Evolutionary conservation across 2,329 filamentous ascomycete genomes (phyloP), one percentile per base, ranked within the genome.

Genomic region (Fusarium subglutinans): DNA sequence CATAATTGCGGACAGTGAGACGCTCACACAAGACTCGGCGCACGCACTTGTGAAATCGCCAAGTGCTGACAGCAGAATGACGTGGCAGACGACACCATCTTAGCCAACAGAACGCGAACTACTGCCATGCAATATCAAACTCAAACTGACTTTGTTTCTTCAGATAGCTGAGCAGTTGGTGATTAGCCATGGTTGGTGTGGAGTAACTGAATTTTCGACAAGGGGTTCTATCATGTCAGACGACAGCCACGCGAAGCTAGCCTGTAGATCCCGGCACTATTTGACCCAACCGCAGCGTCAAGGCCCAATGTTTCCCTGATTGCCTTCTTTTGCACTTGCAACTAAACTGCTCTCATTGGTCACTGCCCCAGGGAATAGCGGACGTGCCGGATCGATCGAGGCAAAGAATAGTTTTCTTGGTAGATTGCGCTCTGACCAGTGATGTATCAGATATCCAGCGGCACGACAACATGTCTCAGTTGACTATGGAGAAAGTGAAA

Each of bases 391-490:
- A 64, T 61, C 55, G 61, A 64, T 48, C 61, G 38, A 44, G 30
- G 8, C 55, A 64, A 13, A 44, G 44, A n/a, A 61, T 43, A 22
- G 26, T 48, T 20, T 22, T 22, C n/a, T 41, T 26, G n/a, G 28
- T 13, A 41, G 37, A 51, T 51, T 50, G 18, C 22, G 61, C 44
- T 51, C 30, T 50, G 55, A 43, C 44, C 37, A 48, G 61, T 50
- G 44, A 61, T 50, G 8, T 50, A 3, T 41, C 61, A 50, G 37
- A 64, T 44, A 33, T 18, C 6, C 13, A 43, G 24, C 17, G 20
- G 37, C 20, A 44, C 50, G 37, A 30, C 44, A 15, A 11, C 7
- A 61, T 64, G 61, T 64, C 61, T 64, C 61, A 64, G 61, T 61
- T 64, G 8, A 18, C 3, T 48, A 61, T 50, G 61, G 35, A 43